Evolutionary conservation across 768 basidiomycete species (phyloP), one percentile per base, ranked within the genome.

Genomic region (Leccinellum luteum): DNA sequence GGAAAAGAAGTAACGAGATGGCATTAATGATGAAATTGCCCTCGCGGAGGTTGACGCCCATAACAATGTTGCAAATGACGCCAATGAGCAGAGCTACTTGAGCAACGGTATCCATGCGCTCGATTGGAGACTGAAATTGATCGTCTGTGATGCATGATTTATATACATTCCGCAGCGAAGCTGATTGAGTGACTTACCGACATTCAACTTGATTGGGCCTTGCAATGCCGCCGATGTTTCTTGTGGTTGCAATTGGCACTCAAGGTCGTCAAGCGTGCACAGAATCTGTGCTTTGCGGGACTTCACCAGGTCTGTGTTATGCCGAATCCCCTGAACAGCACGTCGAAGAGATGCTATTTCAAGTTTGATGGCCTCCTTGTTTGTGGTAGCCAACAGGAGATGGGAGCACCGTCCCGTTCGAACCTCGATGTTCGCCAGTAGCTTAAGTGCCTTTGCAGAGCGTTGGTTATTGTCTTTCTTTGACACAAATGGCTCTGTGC

Each of bases 21-120:
- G 60, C 38, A 4, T 23, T 21, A 8, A 72, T 35, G 19, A 72
- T 58, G 51, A 70, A 66, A 21, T 69, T 55, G 15, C 59, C 49
- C 0, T 38, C 58, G 5, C 13, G 6, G 1, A 8, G 32, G 15
- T 63, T 53, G n/a, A 71, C 43, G 0, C 60, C 58, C 53, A 67
- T 58, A 12, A 72, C 27, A 10, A 64, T 23, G 1, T 1, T 54
- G 44, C 56, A 57, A 2, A 60, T 21, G 0, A 57, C 8, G 5
- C 41, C 35, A 6, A 60, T 51, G 2, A 57, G 3, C 6, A 57
- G 9, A 1, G 56, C 23, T 1, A 60, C 52, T 28, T 60, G 55
- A 12, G 59, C 23, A 6, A 60, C 43, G 8, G 21, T 23, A 3
- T 56, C 21, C 59, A 60, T 41, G 8, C 15, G 44, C 3, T 60